phyloP scores from a whole-genome alignment of 441 rosid genomes.

The Euphorbia corollata region DNA sequence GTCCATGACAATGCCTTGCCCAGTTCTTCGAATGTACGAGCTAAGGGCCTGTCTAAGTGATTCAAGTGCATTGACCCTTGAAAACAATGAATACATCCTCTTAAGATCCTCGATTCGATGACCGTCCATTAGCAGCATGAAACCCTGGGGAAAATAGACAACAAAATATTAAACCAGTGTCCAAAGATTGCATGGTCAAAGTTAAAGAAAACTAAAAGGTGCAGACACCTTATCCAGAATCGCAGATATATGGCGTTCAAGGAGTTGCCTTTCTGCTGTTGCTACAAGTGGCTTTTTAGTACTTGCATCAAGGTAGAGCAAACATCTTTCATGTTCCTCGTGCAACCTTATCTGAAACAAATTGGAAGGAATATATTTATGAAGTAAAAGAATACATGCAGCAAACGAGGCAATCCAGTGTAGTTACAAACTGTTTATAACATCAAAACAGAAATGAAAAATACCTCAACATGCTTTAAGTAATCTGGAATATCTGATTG shows the following conservation, averaged over 20 bases:
- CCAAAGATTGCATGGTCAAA: conserved; percentile 14
- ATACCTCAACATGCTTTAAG: conserved; percentile 95
- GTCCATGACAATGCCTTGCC: conserved; percentile 81
- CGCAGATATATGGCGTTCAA: conserved; percentile 74
- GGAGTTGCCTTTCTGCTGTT: conserved; percentile 80
- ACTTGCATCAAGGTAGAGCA: conserved; percentile 73
- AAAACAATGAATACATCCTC: conserved; percentile 68
- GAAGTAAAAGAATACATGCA: neutral
- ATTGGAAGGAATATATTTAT: too few species aligned
- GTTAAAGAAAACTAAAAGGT: conserved; percentile 11
- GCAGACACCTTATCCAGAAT: conserved; percentile 79
- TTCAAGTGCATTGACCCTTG: conserved; percentile 80
- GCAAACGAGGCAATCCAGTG: neutral
- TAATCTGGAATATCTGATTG: conserved; percentile 96
- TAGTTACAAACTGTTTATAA: neutral
- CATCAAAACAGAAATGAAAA: conserved; percentile 15
- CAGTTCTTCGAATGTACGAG: conserved; percentile 70
- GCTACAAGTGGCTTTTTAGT: conserved; percentile 87
- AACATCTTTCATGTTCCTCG: conserved; percentile 95
- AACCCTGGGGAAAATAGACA: conserved; percentile 54
- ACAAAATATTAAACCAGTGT: conserved; percentile 6
- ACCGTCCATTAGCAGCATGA: conserved; percentile 85
- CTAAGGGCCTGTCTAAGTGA: conserved; percentile 79
- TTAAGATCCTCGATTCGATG: conserved; percentile 81
- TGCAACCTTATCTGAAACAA: conserved; percentile 79